Base-by-base conservation (phyloP, 441 rosid genomes). In the Hypseocharis bilobata region DNA sequence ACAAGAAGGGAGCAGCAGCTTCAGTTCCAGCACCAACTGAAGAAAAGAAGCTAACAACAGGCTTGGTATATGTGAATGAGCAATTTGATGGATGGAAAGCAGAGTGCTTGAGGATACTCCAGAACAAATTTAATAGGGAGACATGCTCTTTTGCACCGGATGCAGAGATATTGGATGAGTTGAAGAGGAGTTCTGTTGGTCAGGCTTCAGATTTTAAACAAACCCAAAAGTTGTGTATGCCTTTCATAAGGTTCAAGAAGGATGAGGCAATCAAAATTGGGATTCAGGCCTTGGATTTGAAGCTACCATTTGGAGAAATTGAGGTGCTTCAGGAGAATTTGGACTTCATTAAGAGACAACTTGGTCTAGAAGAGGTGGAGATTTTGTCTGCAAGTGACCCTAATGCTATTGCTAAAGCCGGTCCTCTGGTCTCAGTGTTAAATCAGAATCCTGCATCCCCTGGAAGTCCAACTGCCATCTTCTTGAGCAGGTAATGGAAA, bases 31-130 rank as follows among this genome's bases (percentile, higher is more conserved):
- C 83, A 7, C 62, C 75, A 11, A 67, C 81, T 26, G 87, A 84
- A 60, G 81, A 69, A 51, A 54, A 22, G 68, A 86, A 76, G 63
- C 55, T 88, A n/a, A 82, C 67, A 49, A 49, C 3, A 23, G 89
- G 94, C 45, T 66, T 90, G 67, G 73, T 92, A 57, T 88, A 78
- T 44, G 98, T 92, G 56, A 90, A 90, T 47, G 89, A 90, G 77
- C 83, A 82, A 44, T 92, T 75, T 75, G 92, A 87, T 63, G 96
- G 94, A 38, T 90, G 96, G 98, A 85, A 83, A 76, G 92, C 96
- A 17, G 91, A 85, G 52, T 87, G 96, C 84, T 77, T 92, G 78
- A 58, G 56, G 66, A 83, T 92, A 64, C 87, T 92, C 40, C 81
- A 80, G 77, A 82, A 76, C 79, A 86, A 82, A 63, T 90, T 83